Base-by-base conservation (phyloP, 2,329 filamentous ascomycete genomes). In the Dactylellina cionopaga region DNA sequence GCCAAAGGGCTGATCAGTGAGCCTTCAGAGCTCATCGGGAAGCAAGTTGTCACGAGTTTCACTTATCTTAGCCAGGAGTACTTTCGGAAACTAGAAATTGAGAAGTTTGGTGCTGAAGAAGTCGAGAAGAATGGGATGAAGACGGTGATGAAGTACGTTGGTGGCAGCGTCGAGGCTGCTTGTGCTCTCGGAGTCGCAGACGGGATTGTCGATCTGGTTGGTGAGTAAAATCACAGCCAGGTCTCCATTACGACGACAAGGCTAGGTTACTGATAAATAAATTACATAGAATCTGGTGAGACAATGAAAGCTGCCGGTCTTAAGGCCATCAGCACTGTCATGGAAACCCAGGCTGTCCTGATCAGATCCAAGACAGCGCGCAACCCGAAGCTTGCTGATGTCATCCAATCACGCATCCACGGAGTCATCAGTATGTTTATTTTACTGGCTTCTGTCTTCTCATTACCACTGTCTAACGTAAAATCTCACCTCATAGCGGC, bases 271-370 rank as follows among this genome's bases (percentile, higher is more conserved):
- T n/a, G n/a, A n/a, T n/a, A n/a, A 41, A 29, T 31, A 39, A 56
- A 70, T 31, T 65, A 71, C 33, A 11, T 76, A 95, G 94, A 99
- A 84, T 98, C 95, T 17, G 95, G 95, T 64, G 94, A 98, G 82
- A 99, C 95, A 0, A 99, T 99, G 95, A 90, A 91, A 78, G 95
- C 94, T 17, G 94, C 94, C 43, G 95, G 95, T 22, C 86, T 99
- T 54, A 93, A 92, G 82, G 90, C 94, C 64, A 97, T 98, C 77
- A 92, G 95, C 77, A 99, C 95, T 1, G 92, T 99, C 24, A 86
- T 97, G 55, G 89, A 92, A 65, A 93, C 90, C 62, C 91, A 90
- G 15, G 93, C 95, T 29, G 90, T 97, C 49, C 86, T 99, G 68
- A 93, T 99, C 84, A 94, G 94, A 83, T 96, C 92, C 41, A 92